Evolutionary conservation across 768 basidiomycete species (phyloP).

Genomic region (Hydnomerulius pinastri): DNA sequence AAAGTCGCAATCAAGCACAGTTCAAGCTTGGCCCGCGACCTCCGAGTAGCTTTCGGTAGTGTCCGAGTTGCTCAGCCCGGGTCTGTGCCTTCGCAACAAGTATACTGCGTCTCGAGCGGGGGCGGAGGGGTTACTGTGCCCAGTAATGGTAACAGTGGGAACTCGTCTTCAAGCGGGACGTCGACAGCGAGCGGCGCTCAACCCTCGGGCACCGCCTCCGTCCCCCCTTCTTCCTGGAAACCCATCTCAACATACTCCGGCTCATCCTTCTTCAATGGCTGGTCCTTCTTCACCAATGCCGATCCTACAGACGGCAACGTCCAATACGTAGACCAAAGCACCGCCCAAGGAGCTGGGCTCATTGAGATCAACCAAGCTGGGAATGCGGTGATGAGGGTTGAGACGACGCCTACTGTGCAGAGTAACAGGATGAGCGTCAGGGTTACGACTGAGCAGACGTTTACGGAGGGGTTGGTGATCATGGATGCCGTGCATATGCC

Average conservation of each 20-base stretch:
- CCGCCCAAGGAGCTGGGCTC: conserved; percentile 62
- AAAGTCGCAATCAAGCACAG: conserved; percentile 58
- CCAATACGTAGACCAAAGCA: conserved; percentile 61
- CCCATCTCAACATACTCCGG: conserved; percentile 63
- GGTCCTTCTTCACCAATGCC: conserved; percentile 64
- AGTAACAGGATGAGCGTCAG: conserved; percentile 75
- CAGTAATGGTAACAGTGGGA: conserved; percentile 14
- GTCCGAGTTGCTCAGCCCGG: conserved; percentile 48
- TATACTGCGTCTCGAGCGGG: conserved; percentile 36
- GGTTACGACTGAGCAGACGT: conserved; percentile 62
- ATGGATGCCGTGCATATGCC: conserved; percentile 91
- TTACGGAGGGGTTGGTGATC: conserved; percentile 70
- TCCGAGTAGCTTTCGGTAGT: conserved; percentile 63
- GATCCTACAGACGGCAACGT: conserved; percentile 84
- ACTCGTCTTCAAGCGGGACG: conserved; percentile 25
- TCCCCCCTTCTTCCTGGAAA: conserved; percentile 56
- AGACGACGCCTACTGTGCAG: conserved; percentile 76
- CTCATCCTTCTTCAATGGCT: conserved; percentile 77
- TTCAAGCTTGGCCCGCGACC: conserved; percentile 63
- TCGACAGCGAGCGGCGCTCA: conserved; percentile 21
- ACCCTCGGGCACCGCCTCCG: conserved; percentile 19
- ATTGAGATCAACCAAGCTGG: conserved; percentile 67
- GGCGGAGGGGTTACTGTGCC: conserved; percentile 23
- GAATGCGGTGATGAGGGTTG: conserved; percentile 85
- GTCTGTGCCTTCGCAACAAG: conserved; percentile 27